Base-by-base conservation (phyloP, 78 protist genomes). In the Parvularia atlantis region DNA sequence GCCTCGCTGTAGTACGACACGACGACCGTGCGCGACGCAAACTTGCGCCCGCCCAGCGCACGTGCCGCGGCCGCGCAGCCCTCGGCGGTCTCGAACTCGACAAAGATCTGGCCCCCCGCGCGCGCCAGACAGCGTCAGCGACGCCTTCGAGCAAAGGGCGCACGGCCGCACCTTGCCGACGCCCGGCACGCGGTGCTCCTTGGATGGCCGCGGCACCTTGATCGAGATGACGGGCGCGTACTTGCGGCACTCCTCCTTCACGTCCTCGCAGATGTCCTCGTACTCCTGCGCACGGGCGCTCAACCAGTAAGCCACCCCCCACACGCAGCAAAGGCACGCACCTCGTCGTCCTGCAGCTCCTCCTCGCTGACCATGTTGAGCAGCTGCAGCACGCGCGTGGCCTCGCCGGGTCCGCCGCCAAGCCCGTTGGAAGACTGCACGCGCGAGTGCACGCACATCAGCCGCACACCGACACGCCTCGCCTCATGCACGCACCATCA, bases 321-420 rank as follows among this genome's bases (percentile, higher is more conserved):
- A n/a, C n/a, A n/a, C n/a, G n/a, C n/a, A n/a, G n/a, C n/a, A n/a
- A n/a, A n/a, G n/a, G n/a, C 56, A 41, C 70, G 16, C n/a, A 46
- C 75, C 75, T 71, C 76, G 36, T 71, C 67, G 56, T 71, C 76
- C 2, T 13, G 60, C 68, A 71, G 56, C 24, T 71, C 76, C 11
- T 28, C 76, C 48, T 52, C 37, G 0, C 13, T 19, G 2, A 71
- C 76, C 76, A 71, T 71, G 40, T 71, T 71, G 33, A 71, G 24
- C 54, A 71, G 56, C 20, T 57, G 68, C 24, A 71, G 26, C 26
- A 71, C 76, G 28, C 22, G 37, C 5, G 76, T 71, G 44, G 76
- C 53, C 16, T 48, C 53, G 53, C 13, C 13, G 53, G 16, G n/a
- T n/a, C n/a, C n/a, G n/a, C n/a, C n/a, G n/a, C n/a, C n/a, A n/a